These are phyloP conservation scores for Leccinum pellstonianum DNA, from an alignment of 768 basidiomycete genomes.

Conservation along the genomic window DNA sequence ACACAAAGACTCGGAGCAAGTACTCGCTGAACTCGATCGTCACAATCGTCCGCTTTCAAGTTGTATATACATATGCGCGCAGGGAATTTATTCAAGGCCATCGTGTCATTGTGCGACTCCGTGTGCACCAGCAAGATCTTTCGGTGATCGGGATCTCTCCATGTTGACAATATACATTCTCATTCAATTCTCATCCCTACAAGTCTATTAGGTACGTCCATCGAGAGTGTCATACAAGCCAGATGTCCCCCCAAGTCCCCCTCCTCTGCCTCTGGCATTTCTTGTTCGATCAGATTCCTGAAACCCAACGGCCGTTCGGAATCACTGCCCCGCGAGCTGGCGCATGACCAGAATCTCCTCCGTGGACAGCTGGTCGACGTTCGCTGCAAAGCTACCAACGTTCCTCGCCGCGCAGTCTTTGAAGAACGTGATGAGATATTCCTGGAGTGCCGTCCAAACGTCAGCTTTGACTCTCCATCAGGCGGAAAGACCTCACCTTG, in stretches of 20 bases:
- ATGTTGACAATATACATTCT: neutral
- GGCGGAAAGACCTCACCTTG: constrained; percentile 37
- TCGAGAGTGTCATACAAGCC: constrained; percentile 10
- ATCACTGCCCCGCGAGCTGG: constrained; percentile 40
- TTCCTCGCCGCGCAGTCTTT: constrained; percentile 65
- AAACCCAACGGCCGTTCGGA: neutral
- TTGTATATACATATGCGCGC: no score
- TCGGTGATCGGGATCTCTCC: neutral
- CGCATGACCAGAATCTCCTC: constrained; percentile 73
- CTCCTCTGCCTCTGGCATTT: neutral
- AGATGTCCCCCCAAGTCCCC: neutral
- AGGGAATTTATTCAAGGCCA: no score
- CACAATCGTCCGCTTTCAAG: no score
- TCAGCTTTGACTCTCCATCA: constrained; percentile 16
- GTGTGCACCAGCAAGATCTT: neutral
- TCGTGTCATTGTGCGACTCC: neutral
- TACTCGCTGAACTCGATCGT: no score
- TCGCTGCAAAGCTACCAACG: constrained; percentile 55
- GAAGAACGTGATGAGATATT: constrained; percentile 69
- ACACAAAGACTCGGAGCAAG: no score
- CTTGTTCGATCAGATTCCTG: neutral
- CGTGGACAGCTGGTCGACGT: constrained; percentile 63
- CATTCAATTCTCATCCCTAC: neutral
- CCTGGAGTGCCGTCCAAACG: constrained; percentile 38
- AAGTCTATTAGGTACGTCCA: constrained; percentile 8